A percentile compares a stretch with the other conserved stretches of the same genome.
phyloP scores from a whole-genome alignment of 1,284 basidiomycete species.

The Porogramme epimiltina region DNA sequence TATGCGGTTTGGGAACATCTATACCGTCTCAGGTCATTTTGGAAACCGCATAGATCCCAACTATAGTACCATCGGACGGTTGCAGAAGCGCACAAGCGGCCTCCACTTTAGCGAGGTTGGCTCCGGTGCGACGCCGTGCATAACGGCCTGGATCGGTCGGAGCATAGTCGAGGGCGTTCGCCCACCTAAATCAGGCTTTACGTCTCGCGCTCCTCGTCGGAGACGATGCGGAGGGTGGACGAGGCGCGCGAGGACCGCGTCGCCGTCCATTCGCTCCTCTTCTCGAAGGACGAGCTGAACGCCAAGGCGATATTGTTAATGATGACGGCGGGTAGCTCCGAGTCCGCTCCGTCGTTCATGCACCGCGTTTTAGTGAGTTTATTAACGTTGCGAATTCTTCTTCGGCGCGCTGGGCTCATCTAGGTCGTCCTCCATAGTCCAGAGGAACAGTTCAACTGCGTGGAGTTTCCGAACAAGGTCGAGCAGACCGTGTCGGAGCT shows the following conservation, averaged over 20 bases:
- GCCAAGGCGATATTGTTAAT: conserved; percentile 65
- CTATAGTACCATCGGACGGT: conserved; percentile 47
- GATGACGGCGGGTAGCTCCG: conserved; percentile 66
- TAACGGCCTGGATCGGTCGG: conserved; percentile 62
- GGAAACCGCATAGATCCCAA: conserved; percentile 65
- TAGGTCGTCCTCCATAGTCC: conserved; percentile 47
- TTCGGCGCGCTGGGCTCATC: conserved; percentile 15
- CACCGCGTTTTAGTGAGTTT: conserved; percentile 57
- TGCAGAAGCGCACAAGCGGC: conserved; percentile 57
- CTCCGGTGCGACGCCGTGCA: conserved; percentile 53
- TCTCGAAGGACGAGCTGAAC: conserved; percentile 65
- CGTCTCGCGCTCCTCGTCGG: conserved; percentile 63
- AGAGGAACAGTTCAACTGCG: conserved; percentile 47
- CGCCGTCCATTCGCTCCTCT: conserved; percentile 54
- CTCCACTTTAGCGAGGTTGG: conserved; percentile 74
- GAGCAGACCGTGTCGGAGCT: conserved; percentile 50
- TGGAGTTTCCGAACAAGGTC: conserved; percentile 49
- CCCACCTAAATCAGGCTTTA: conserved; percentile 57
- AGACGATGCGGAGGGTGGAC: conserved; percentile 61
- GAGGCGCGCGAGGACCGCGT: conserved; percentile 49
- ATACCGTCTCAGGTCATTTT: conserved; percentile 66
- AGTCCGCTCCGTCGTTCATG: conserved; percentile 62
- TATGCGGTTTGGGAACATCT: conserved; percentile 59
- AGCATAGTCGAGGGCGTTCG: conserved; percentile 38
- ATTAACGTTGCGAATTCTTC: conserved; percentile 7